Base-by-base conservation (phyloP, 2,329 filamentous ascomycete species). In the Pseudohalonectria lignicola region DNA sequence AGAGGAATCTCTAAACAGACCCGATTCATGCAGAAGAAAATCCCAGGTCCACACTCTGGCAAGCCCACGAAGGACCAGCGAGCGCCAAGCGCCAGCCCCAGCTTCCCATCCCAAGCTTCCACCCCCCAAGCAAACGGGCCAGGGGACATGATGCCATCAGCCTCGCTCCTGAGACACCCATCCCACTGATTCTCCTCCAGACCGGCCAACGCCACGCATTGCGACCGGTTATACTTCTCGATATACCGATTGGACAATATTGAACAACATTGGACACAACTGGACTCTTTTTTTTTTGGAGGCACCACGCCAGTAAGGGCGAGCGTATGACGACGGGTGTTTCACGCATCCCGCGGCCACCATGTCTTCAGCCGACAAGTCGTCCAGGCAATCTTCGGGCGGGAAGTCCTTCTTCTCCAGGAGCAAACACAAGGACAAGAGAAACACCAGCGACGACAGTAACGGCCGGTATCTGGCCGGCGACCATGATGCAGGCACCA, bases 401-500 rank as follows among this genome's bases (percentile, higher is more conserved):
- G 71, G 71, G 53, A 60, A 58, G 50, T 86, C 82, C 45, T 86
- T 95, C 68, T 95, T 95, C 66, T 87, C 86, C 53, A 77, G 87
- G 55, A 83, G 80, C 63, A 92, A 86, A 65, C 82, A 93, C 61
- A 85, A 79, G 61, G 74, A 75, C 52, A 78, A 79, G 57, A 74
- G 79, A 56, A 68, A 70, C 51, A 61, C 67, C 45, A 74, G 76
- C 57, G 69, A 74, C 49, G 75, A 79, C 53, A 21, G 26, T 28
- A 37, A 18, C 28, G 66, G 68, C 49, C 67, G 68, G 47, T 69
- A 71, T 47, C 53, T 69, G 43, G 61, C 62, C 48, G 61, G 62
- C 46, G 71, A 82, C 48, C 69, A 74, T 51, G 77, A 82, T 48
- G 70, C 75, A 37, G 79, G 69, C 59, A 68, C 72, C 44, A 60